These are phyloP conservation scores for Porpolomopsis calyptriformis DNA, from an alignment of 768 basidiomycete genomes.

Conservation along the genomic window DNA sequence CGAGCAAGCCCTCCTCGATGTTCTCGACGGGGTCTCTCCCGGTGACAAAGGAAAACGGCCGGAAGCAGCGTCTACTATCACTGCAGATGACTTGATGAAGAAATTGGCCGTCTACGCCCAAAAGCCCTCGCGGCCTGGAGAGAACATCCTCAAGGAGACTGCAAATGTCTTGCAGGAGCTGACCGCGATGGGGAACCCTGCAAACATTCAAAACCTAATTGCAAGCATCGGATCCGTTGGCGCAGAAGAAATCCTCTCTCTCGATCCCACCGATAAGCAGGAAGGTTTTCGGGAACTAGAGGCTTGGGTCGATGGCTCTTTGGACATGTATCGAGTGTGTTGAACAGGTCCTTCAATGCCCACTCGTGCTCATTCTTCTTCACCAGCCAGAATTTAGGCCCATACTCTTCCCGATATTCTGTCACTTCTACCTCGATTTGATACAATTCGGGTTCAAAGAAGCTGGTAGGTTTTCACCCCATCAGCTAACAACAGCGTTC, in stretches of 20 bases:
- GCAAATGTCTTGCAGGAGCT: slow-evolving; percentile 58
- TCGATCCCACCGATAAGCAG: slow-evolving; percentile 77
- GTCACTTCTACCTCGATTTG: slow-evolving; percentile 93
- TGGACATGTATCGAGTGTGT: slow-evolving; percentile 83
- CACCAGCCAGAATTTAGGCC: slow-evolving; percentile 84
- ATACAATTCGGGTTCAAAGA: slow-evolving; percentile 84
- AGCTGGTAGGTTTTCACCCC: slow-evolving; percentile 49
- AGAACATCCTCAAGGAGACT: slow-evolving; percentile 62
- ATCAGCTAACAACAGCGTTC: not conserved
- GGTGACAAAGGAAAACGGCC: slow-evolving; percentile 33
- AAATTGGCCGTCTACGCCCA: slow-evolving; percentile 57
- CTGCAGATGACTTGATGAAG: slow-evolving; percentile 43
- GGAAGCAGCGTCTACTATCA: slow-evolving; percentile 26
- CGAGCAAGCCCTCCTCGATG: slow-evolving; percentile 39
- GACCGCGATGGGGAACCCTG: slow-evolving; percentile 55
- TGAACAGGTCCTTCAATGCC: not conserved
- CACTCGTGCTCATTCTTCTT: slow-evolving; percentile 8
- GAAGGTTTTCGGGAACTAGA: slow-evolving; percentile 81
- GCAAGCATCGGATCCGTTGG: slow-evolving; percentile 70
- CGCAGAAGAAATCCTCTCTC: slow-evolving; percentile 69
- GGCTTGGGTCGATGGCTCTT: slow-evolving; percentile 80
- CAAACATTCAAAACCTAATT: slow-evolving; percentile 65
- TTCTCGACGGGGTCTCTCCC: slow-evolving; percentile 32
- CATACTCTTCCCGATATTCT: slow-evolving; percentile 91
- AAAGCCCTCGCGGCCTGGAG: slow-evolving; percentile 54